Base-by-base conservation (phyloP, 805 yeast genomes). In the Saturnispora kantuleensis region DNA sequence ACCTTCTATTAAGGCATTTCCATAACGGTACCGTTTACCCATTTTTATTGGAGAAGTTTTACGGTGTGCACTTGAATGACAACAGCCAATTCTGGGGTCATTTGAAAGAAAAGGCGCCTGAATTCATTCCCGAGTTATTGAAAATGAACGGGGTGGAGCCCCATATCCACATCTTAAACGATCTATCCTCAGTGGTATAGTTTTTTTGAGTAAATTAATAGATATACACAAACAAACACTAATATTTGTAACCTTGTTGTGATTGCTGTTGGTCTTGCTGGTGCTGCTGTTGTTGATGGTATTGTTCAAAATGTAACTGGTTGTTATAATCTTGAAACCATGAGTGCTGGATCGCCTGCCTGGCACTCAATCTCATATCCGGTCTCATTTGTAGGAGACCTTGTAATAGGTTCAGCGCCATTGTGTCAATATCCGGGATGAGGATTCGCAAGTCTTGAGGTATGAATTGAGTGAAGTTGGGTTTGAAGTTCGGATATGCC, bases 401-500 rank as follows among this genome's bases (percentile, higher is more conserved):
- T 52, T 75, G 74, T 55, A 84, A 67, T 54, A 84, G 65, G 53
- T 83, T 83, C 53, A 82, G 66, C 10, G 87, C 89, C 64, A 79
- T 66, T 10, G 74, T 69, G 55, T 84, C 93, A 50, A 82, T 71
- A 54, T 75, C 77, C 3, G 89, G 86, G 26, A 84, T 74, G 41
- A 84, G 63, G 26, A 70, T 64, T 43, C 84, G 68, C 55, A 93
- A 70, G 63, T 90, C 96, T 64, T 90, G 96, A 10, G 95, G 88
- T 39, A 85, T 79, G 67, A 82, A 90, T 32, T 85, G 74, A 50
- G 84, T 88, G 75, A 89, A 88, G 57, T 82, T 84, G 44, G 79
- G 72, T 63, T 84, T 79, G 65, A 81, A 93, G 63, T 93, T 90
- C 33, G 97, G 94, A 55, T 84, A 74, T 47, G 78, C 80, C 11